phyloP scores from a whole-genome alignment of 306 rosid genomes.

The Quercus ilex region DNA sequence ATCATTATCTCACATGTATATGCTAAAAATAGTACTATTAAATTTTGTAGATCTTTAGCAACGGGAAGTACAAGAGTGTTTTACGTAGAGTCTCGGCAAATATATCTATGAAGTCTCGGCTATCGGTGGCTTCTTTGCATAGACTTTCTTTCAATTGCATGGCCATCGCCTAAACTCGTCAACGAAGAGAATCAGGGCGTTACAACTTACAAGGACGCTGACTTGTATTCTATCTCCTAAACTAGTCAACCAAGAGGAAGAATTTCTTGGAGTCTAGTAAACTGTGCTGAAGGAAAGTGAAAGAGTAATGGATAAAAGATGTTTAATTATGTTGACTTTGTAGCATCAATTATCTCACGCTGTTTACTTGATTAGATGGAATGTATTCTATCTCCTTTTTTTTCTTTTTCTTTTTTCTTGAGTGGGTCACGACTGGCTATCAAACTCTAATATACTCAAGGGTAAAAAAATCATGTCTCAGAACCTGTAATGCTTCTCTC shows the following conservation, averaged over 20 bases:
- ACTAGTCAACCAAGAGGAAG: conserved; percentile 38
- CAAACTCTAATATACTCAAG: background rate
- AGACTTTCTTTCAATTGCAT: conserved; percentile 40
- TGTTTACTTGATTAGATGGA: background rate
- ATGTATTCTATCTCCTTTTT: background rate
- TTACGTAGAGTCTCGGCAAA: conserved; percentile 75
- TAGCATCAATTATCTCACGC: background rate
- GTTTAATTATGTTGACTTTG: background rate
- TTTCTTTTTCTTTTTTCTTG: background rate
- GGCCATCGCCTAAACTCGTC: conserved; percentile 56
- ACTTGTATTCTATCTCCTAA: conserved; percentile 53
- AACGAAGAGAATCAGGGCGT: conserved; percentile 53
- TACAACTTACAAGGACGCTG: conserved; percentile 51
- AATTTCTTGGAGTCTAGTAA: conserved; percentile 71
- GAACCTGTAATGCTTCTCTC: too few relatives aligned
- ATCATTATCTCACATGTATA: background rate
- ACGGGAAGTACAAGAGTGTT: conserved; percentile 85
- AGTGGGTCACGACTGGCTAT: background rate
- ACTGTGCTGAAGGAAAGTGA: conserved; percentile 20
- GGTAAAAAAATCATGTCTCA: too few relatives aligned
- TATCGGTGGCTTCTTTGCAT: conserved; percentile 78
- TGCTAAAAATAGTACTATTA: background rate
- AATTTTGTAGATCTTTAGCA: conserved; percentile 64
- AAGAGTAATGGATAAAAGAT: background rate
- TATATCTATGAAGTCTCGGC: conserved; percentile 27